Evolutionary conservation across 139 green algal genomes (phyloP).

Genomic region (Marvania coccoides): DNA sequence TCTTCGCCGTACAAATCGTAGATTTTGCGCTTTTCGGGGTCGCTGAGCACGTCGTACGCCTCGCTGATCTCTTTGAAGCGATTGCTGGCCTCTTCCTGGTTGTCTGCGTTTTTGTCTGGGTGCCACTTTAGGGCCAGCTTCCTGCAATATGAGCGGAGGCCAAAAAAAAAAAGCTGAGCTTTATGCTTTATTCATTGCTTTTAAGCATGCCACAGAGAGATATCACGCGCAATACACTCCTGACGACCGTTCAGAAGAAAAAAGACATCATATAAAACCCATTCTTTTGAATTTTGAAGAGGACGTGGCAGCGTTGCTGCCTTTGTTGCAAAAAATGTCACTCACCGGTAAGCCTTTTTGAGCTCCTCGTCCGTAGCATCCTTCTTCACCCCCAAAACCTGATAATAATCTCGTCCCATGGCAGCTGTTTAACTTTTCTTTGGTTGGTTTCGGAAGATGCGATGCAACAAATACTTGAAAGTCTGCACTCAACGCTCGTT

Average conservation of each 20-base stretch:
- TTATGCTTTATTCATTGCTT: not conserved
- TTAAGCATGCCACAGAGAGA: too few species aligned
- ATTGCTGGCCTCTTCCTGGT: conserved; percentile 29
- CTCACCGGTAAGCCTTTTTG: conserved; percentile 59
- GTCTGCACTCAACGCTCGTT: not conserved
- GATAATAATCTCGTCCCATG: conserved; percentile 81
- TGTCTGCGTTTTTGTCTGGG: conserved; percentile 33
- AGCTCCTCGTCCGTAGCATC: conserved; percentile 61
- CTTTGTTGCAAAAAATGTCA: too few species aligned
- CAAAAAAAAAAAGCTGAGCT: not conserved
- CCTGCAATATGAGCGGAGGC: not conserved
- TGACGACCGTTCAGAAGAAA: too few species aligned
- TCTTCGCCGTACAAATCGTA: conserved; percentile 97
- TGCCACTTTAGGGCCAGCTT: conserved; percentile 13
- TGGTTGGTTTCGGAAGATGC: not conserved
- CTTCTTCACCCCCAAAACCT: conserved; percentile 63
- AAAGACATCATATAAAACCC: too few species aligned
- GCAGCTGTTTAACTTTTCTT: not conserved
- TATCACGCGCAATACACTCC: too few species aligned
- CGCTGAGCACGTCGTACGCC: conserved; percentile 41
- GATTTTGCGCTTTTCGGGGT: conserved; percentile 58
- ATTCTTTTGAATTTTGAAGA: not conserved
- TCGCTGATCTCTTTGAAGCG: conserved; percentile 50
- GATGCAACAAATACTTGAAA: not conserved
- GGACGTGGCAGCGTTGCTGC: too few species aligned